A percentile compares a stretch with the other conserved stretches of the same genome.
Evolutionary conservation across 805 yeast genomes (phyloP).

Genomic region (Kluyveromyces siamensis): DNA sequence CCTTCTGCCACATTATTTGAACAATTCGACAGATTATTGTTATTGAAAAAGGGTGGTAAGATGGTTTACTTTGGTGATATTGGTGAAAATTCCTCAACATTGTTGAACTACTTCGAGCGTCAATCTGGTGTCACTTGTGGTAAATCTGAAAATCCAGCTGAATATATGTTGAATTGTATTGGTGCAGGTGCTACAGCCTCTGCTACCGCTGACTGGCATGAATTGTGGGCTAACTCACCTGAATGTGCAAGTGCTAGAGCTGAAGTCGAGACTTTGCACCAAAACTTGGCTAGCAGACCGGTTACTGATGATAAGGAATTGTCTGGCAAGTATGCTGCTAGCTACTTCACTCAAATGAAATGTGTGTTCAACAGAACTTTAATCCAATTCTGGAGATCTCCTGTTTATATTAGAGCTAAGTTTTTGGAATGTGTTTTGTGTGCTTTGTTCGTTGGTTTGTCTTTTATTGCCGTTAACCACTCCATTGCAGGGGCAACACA

Average conservation of each 20-base stretch:
- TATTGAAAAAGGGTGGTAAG: conserved; percentile 61
- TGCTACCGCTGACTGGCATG: conserved; percentile 51
- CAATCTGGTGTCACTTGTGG: conserved; percentile 65
- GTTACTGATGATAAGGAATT: conserved; percentile 30
- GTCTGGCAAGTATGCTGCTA: conserved; percentile 39
- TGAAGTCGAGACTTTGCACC: conserved; percentile 49
- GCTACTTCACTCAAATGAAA: conserved; percentile 32
- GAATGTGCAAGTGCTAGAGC: conserved; percentile 42
- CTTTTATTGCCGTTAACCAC: conserved; percentile 50
- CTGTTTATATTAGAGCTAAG: conserved; percentile 50
- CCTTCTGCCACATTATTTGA: conserved; percentile 74
- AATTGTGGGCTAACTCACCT: conserved; percentile 47
- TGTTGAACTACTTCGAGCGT: conserved; percentile 59
- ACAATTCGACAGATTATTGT: conserved; percentile 68
- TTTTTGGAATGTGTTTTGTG: conserved; percentile 42
- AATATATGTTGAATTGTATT: conserved; percentile 61
- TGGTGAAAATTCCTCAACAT: conserved; percentile 50
- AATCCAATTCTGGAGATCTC: conserved; percentile 60
- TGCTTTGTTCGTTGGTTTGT: conserved; percentile 57
- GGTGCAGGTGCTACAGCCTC: conserved; percentile 76
- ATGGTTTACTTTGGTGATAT: conserved; percentile 68
- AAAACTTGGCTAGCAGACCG: conserved; percentile 28
- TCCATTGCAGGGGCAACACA: conserved; percentile 58
- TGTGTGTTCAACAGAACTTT: conserved; percentile 43
- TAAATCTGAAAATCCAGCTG: conserved; percentile 61